Conservation (phyloP, 148 eudicot genomes). For the Rhododendron ovatum region DNA sequence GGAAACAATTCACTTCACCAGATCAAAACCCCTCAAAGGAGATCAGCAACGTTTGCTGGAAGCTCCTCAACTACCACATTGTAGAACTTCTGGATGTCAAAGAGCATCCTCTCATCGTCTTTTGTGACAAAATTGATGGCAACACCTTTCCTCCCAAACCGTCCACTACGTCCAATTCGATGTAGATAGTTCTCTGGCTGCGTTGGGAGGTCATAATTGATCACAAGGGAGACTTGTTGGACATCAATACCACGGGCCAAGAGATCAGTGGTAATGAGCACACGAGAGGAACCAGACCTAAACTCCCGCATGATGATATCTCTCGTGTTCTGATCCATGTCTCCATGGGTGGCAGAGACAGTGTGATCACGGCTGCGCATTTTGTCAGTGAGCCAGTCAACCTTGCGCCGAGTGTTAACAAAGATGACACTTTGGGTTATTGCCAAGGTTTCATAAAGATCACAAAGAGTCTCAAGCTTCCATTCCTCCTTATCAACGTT, state of each 20-base stretch:
- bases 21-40: constrained; percentile 34
- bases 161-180: constrained; percentile 73
- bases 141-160: constrained; percentile 81
- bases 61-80: constrained; percentile 65
- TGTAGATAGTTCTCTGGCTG: constrained; percentile 80
- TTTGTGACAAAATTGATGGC: constrained; percentile 69
- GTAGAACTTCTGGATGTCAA: constrained; percentile 70
- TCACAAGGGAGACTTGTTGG: constrained; percentile 75
- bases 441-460: constrained; percentile 67
- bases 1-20: constrained; percentile 4
- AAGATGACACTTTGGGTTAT: constrained; percentile 77
- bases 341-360: constrained; percentile 75
- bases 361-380: constrained; percentile 83
- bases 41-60: constrained; percentile 74
- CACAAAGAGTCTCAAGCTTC: constrained; percentile 77
- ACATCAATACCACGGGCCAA: constrained; percentile 84
- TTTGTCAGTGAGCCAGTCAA: constrained; percentile 78
- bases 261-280: constrained; percentile 71
- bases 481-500: constrained; percentile 82
- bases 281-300: constrained; percentile 75
- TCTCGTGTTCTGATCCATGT: constrained; percentile 79
- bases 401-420: constrained; percentile 73
- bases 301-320: constrained; percentile 76
- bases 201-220: constrained; percentile 69
- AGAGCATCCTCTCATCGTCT: constrained; percentile 66